Evolutionary conservation across 2,329 filamentous ascomycete genomes (phyloP), one percentile per base, ranked within the genome.

Genomic region (Lanzia echinophila): DNA sequence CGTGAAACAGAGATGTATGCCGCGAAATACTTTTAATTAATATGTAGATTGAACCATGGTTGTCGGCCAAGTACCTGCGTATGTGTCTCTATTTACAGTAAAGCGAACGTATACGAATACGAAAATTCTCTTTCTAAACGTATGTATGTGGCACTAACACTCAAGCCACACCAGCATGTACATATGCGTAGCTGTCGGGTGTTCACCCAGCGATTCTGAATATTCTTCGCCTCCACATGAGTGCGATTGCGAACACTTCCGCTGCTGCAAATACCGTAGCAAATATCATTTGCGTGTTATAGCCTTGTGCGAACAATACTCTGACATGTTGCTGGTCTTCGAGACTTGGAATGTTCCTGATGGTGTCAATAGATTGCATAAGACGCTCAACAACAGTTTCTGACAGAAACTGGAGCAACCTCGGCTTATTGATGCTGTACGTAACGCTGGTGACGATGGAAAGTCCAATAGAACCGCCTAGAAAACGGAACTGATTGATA

Each of bases 401-500:
- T 15, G 22, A 11, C 19, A 42, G 24, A 22, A 50, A 33, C 15
- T 33, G n/a, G 24, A 24, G 17, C 12, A 41, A 19, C 8, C 17
- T 41, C 17, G 38, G 28, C 22, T 13, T 20, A 19, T 47, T 50
- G 31, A 20, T 28, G 31, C 6, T 42, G 31, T 42, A 43, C 6
- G 32, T 32, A 1, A 50, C 17, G n/a, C 39, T 50, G 3, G 24
- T 22, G n/a, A 42, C 39, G 19, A 50, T 33, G 13, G 48, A 31
- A 22, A 50, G 38, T 19, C 48, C 48, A 3, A 50, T 44, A 20
- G 48, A 28, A 7, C 48, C 32, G 8, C 48, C 48, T 6, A 50
- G 31, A 10, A 43, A 42, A n/a, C 48, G 48, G 15, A 44, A 42
- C 17, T 50, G 48, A 4, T 32, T 19, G 34, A 50, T 41, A n/a